Base-by-base conservation (phyloP, 495 filamentous ascomycete species). In the Endocarpon pusillum region DNA sequence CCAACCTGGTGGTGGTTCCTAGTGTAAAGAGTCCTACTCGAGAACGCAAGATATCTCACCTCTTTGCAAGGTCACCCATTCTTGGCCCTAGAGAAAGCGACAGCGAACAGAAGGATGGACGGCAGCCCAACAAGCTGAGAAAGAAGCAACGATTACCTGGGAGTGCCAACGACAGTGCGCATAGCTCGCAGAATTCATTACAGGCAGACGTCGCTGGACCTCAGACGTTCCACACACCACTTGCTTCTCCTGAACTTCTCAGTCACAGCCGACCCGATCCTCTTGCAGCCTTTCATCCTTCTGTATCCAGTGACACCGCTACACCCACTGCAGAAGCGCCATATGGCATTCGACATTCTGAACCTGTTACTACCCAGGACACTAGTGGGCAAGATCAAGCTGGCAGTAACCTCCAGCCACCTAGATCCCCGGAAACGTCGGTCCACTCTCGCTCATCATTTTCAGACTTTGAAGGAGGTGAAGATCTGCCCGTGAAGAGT, bases 111-210 rank as follows among this genome's bases (percentile, higher is more conserved):
- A 69, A 65, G 35, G 70, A 67, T 9, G 31, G 29, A 10, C 65
- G 78, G 29, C 74, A 75, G 46, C 78, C 81, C 2, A 92, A 91
- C 40, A 87, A 87, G 52, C 53, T 94, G 41, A 74, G 68, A 47
- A 94, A 94, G 56, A 86, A 79, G 56, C 28, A 31, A 14, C 68
- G 77, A 24, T 59, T 79, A 19, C 73, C 75, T 1, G 71, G 73
- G 12, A 80, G 77, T 44, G 61, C 73, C 12, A 82, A 80, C 42
- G 73, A 68, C 19, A 91, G 84, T 43, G 83, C 86, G 1, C 81
- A 92, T 38, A 89, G 81, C 39, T 94, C 86, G 4, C 73, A 71
- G 4, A 66, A 75, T 1, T 92, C 84, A 2, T 56, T 94, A 11
- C 62, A 69, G 20, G 35, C 56, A 42, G 47, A 34, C 10, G 47